A percentile compares a stretch with the other conserved stretches of the same genome.
These are phyloP conservation scores for Zychaea mexicana DNA, from an alignment of 371 early-diverging fungal genomes.

Conservation along the genomic window DNA sequence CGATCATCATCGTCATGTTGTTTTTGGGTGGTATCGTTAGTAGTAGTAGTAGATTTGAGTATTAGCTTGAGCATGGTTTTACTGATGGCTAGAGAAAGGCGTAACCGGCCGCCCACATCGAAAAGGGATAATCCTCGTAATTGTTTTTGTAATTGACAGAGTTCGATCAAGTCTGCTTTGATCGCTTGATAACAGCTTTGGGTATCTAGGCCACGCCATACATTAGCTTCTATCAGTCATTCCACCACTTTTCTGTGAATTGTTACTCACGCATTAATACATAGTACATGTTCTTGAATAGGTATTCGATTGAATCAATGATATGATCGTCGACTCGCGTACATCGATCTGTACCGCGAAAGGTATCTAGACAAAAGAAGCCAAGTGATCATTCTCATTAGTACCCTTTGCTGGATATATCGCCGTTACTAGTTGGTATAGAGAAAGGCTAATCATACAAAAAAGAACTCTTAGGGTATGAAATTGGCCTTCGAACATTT, in stretches of 20 bases:
- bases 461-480: constrained; percentile 62
- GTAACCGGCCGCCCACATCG: constrained; percentile 57
- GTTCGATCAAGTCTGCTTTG: constrained; percentile 56
- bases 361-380: neutral
- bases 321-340: neutral
- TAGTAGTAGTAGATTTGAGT: neutral
- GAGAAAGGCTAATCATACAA: too few species aligned
- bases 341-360: constrained; percentile 3
- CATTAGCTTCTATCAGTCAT: too few species aligned
- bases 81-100: constrained; percentile 55
- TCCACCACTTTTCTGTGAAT: neutral
- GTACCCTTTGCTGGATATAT: too few species aligned
- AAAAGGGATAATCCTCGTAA: constrained; percentile 57
- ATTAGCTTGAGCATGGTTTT: constrained; percentile 51
- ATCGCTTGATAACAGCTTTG: constrained; percentile 60
- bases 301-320: constrained; percentile 1
- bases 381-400: too few species aligned
- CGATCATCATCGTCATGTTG: neutral
- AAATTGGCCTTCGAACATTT: constrained; percentile 70
- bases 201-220: constrained; percentile 55
- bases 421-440: neutral
- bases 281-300: neutral
- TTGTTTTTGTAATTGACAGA: constrained; percentile 63
- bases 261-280: neutral
- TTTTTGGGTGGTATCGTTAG: neutral